Conservation (phyloP, 768 basidiomycete species). For the Boletus sp. region DNA sequence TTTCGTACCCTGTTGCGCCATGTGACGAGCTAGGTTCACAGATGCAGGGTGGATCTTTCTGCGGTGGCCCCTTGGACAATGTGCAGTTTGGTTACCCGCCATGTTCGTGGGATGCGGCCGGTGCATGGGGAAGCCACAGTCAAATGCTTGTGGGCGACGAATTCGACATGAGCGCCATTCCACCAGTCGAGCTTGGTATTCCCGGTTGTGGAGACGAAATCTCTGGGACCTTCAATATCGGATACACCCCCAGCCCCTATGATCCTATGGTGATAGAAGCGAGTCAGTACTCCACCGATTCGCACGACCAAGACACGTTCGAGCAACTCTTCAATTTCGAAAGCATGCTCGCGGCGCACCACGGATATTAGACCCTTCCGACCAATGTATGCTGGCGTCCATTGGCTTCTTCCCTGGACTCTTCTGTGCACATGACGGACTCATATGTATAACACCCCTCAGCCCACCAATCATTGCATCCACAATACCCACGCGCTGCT, state of each 20-base stretch:
- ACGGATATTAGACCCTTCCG: slow-evolving; percentile 30
- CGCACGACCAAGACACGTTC: slow-evolving; percentile 36
- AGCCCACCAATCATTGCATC: slow-evolving; percentile 22
- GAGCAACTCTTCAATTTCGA: slow-evolving; percentile 38
- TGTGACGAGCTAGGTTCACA: slow-evolving; percentile 17
- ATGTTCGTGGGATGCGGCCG: slow-evolving; percentile 33
- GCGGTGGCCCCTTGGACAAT: slow-evolving; percentile 23
- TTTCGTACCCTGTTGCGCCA: slow-evolving; percentile 22
- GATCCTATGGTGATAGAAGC: slow-evolving; percentile 30
- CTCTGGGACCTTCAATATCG: slow-evolving; percentile 18
- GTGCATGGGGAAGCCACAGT: slow-evolving; percentile 36
- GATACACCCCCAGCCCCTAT: slow-evolving; percentile 23
- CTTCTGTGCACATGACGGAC: slow-evolving; percentile 25
- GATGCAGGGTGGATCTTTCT: slow-evolving; percentile 13
- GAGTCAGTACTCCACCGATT: slow-evolving; percentile 30
- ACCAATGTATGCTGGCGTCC: slow-evolving; percentile 39
- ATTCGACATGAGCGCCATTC: slow-evolving; percentile 66
- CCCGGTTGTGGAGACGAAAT: slow-evolving; percentile 42
- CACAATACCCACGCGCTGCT: slow-evolving; percentile 32
- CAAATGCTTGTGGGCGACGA: slow-evolving; percentile 54
- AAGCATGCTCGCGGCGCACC: slow-evolving; percentile 32
- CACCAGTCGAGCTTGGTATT: slow-evolving; percentile 59
- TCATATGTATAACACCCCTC: slow-evolving; percentile 31
- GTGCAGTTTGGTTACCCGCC: slow-evolving; percentile 30
- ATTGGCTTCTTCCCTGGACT: slow-evolving; percentile 31